Evolutionary conservation across 225 moss, liverwort and hornwort genomes (phyloP), one percentile per base, ranked within the genome.

Genomic region (Thuidium tamariscinum): DNA sequence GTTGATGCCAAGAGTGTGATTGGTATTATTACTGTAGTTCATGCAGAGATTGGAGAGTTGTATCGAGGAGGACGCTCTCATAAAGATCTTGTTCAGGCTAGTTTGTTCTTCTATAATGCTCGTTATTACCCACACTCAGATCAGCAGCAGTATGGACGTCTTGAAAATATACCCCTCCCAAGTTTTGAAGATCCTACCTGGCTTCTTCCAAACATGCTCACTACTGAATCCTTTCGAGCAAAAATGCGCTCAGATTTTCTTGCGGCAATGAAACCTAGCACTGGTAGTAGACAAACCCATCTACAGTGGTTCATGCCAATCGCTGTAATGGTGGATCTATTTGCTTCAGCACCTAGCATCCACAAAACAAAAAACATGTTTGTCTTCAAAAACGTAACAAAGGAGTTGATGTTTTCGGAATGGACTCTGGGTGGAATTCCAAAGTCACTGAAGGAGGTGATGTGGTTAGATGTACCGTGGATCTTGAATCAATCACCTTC

Each of bases 371-470:
- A 62, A 30, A 62, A 1, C 62, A 3, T 62, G 2, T 62, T 62
- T 15, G 1, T 34, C 34, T 64, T 64, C 4, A 64, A n/a, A n/a
- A n/a, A 18, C 1, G 10, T 64, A 18, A 64, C n/a, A 10, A 0
- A 64, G 10, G 18, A 18, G 0, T 1, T n/a, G 1, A 64, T 64
- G n/a, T 19, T n/a, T 34, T 64, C n/a, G 2, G 0, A 64, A 34
- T 64, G 64, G n/a, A 64, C 18, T 18, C 0, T 10, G 5, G 18
- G 1, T 64, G 18, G 64, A 16, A 64, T 64, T 64, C 18, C 0
- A 64, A 18, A n/a, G 34, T 64, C 18, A n/a, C 10, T 0, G 5
- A n/a, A 4, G n/a, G 64, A 34, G 18, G 64, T 18, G 9, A 64
- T 9, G 64, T 64, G 10, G 9, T 64, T 0, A 18, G 3, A 64